Evolutionary conservation across 179 eudicot species (phyloP).

Genomic region (Gypsophila paniculata): DNA sequence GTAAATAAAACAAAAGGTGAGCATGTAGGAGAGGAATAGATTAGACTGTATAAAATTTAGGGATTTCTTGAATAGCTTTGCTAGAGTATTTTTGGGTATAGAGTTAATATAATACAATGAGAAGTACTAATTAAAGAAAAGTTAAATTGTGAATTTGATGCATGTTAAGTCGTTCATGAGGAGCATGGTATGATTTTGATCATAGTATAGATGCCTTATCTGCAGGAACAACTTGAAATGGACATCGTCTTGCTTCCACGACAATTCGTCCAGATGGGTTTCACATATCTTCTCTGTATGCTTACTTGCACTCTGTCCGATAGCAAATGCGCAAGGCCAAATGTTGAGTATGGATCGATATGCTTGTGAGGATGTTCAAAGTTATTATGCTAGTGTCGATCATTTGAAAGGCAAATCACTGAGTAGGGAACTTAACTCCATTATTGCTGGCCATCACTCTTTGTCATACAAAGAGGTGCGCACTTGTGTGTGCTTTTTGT

Average conservation of each 20-base stretch:
- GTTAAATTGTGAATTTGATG: not conserved
- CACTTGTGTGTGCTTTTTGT: not conserved
- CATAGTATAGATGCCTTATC: not conserved
- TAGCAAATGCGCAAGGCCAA: slow-evolving; percentile 30
- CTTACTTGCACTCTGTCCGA: slow-evolving; percentile 33
- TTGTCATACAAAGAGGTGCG: slow-evolving; percentile 48
- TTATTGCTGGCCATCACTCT: slow-evolving; percentile 43
- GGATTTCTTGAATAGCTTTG: not conserved
- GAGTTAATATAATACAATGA: not conserved
- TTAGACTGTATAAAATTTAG: not conserved
- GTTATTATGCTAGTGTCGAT: slow-evolving; percentile 34
- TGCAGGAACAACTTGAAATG: slow-evolving; percentile 28
- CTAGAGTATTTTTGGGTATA: not conserved
- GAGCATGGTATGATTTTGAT: not conserved
- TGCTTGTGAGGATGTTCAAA: slow-evolving; percentile 40
- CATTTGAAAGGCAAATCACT: slow-evolving; percentile 41
- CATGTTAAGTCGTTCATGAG: not conserved
- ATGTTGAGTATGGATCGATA: slow-evolving; percentile 19
- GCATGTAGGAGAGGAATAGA: too few species aligned
- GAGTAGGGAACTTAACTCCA: slow-evolving; percentile 39
- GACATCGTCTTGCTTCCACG: slow-evolving; percentile 13
- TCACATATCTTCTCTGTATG: slow-evolving; percentile 31
- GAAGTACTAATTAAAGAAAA: not conserved
- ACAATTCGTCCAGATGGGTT: slow-evolving; percentile 26
- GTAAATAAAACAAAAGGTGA: not conserved